These are phyloP conservation scores for Torulaspora globosa DNA, from an alignment of 1,139 yeast species.

Conservation along the genomic window DNA sequence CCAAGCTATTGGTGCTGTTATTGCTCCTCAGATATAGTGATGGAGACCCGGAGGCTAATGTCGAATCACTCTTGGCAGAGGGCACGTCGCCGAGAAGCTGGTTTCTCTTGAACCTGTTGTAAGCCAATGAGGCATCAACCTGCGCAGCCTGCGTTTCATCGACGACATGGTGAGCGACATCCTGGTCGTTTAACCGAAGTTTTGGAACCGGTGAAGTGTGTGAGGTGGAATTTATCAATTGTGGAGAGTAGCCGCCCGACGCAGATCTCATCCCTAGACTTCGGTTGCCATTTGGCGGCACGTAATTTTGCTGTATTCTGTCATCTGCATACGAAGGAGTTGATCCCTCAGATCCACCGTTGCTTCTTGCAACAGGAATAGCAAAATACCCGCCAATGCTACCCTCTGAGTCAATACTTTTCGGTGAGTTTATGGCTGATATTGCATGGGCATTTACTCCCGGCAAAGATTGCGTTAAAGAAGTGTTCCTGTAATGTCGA, in stretches of 20 bases:
- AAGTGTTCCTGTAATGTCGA: constrained; percentile 22
- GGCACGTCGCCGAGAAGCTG: constrained; percentile 11
- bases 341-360: constrained; percentile 18
- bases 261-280: constrained; percentile 14
- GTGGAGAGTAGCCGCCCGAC: constrained; percentile 14
- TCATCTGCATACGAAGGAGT: constrained; percentile 17
- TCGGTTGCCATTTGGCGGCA: constrained; percentile 16
- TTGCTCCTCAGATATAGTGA: constrained; percentile 22
- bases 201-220: constrained; percentile 22
- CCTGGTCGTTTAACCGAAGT: constrained; percentile 28
- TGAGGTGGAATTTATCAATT: constrained; percentile 3
- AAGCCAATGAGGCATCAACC: constrained; percentile 8
- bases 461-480: constrained; percentile 17
- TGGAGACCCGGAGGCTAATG: constrained; percentile 9
- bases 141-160: constrained; percentile 5
- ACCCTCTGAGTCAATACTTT: constrained; percentile 28
- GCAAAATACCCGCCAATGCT: constrained; percentile 38
- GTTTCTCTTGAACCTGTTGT: constrained; percentile 11
- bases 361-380: constrained; percentile 27
- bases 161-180: constrained; percentile 13
- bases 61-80: constrained; percentile 9
- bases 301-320: constrained; percentile 11
- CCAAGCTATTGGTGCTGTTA: constrained; percentile 30
- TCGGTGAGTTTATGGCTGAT: constrained; percentile 26
- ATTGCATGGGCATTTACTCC: constrained; percentile 14